Evolutionary conservation across 2,329 filamentous ascomycete species (phyloP).

Genomic region (Aspergillus brunneoviolaceus): DNA sequence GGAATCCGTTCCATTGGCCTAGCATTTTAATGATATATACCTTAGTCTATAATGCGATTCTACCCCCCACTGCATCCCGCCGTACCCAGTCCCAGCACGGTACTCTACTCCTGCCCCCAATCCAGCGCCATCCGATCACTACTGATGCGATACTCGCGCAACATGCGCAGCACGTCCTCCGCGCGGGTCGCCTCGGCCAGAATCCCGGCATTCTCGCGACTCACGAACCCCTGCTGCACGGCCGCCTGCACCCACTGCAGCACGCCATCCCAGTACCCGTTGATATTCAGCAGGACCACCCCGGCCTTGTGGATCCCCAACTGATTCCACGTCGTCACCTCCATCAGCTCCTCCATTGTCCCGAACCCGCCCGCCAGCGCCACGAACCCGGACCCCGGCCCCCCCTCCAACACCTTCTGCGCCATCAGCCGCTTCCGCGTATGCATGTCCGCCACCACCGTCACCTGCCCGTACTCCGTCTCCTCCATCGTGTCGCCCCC

Average conservation of each 20-base stretch:
- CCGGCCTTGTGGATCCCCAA: constrained; percentile 82
- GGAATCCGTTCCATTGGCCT: too few species aligned
- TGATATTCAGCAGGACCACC: constrained; percentile 80
- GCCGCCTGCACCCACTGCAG: constrained; percentile 76
- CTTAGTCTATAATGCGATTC: too few species aligned
- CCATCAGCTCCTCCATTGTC: constrained; percentile 94
- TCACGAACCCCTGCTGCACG: constrained; percentile 75
- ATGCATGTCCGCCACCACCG: constrained; percentile 93
- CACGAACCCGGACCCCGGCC: constrained; percentile 82
- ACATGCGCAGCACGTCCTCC: constrained; percentile 67
- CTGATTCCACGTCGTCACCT: constrained; percentile 93
- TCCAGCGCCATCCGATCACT: constrained; percentile 75
- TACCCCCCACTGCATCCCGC: too few species aligned
- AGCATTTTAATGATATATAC: too few species aligned
- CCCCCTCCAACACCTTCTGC: constrained; percentile 76
- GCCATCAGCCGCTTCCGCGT: constrained; percentile 95
- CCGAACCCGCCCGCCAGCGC: constrained; percentile 88
- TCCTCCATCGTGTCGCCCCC: constrained; percentile 43
- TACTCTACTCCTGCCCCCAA: constrained; percentile 73
- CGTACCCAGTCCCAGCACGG: too few species aligned
- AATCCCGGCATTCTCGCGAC: constrained; percentile 68
- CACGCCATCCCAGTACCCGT: constrained; percentile 89
- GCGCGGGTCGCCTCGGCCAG: constrained; percentile 72
- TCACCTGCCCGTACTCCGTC: constrained; percentile 72
- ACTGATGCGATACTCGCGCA: constrained; percentile 74